Evolutionary conservation across 1,284 basidiomycete species (phyloP).

Genomic region (Apiotrichum mycotoxinovorans): DNA sequence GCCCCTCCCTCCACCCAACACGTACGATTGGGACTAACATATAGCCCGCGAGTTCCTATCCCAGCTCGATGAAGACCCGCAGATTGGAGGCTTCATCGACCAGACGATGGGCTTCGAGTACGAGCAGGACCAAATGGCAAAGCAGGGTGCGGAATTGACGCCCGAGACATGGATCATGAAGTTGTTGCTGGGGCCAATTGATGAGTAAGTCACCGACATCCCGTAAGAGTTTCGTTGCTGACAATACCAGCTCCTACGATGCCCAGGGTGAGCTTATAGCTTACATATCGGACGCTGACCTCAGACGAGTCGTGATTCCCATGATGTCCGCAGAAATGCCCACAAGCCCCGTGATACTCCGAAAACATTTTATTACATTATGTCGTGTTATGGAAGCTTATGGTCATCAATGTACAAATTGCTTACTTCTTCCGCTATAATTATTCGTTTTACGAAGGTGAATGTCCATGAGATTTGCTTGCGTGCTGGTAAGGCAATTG

Average conservation of each 20-base stretch:
- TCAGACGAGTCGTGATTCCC: background rate
- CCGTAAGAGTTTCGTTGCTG: background rate
- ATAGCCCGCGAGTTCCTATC: conserved; percentile 8
- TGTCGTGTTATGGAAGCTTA: no score
- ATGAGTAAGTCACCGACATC: background rate
- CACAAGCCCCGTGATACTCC: no score
- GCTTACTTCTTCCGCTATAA: no score
- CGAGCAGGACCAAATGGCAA: conserved; percentile 13
- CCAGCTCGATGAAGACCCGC: conserved; percentile 10
- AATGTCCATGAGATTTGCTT: no score
- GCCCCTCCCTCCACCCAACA: no score
- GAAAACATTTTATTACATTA: no score
- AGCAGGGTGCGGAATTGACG: background rate
- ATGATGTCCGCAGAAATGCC: no score
- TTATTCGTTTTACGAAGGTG: no score
- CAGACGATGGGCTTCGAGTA: conserved; percentile 16
- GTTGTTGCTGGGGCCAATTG: conserved; percentile 10
- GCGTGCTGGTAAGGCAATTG: no score
- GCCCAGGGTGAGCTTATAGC: background rate
- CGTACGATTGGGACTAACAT: no score
- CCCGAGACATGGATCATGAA: conserved; percentile 10
- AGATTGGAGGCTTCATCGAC: conserved; percentile 13
- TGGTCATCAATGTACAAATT: no score
- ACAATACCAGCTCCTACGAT: conserved; percentile 1
- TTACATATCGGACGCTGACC: no score